phyloP scores from a whole-genome alignment of 176 grass and related monocot species.

The Thinopyrum elongatum region DNA sequence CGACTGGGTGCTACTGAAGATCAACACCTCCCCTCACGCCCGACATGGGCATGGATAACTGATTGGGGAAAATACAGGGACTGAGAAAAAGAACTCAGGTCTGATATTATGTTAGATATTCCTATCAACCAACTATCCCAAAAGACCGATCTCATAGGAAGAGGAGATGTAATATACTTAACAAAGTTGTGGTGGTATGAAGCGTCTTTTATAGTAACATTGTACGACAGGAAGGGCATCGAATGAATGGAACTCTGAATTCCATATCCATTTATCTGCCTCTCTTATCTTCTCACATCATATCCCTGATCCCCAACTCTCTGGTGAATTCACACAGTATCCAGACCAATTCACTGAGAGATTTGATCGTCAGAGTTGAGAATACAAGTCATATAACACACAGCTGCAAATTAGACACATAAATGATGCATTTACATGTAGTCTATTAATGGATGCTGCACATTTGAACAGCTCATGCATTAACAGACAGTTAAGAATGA shows the following conservation, averaged over 20 bases:
- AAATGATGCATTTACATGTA: not conserved
- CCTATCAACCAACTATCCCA: too few relatives aligned
- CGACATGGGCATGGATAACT: too few relatives aligned
- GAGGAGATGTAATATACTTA: too few relatives aligned
- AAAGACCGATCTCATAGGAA: too few relatives aligned
- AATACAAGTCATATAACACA: not conserved
- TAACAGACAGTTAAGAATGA: constrained; percentile 5
- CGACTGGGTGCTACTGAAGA: too few relatives aligned
- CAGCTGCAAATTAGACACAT: not conserved
- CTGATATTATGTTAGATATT: too few relatives aligned
- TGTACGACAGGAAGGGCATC: not conserved
- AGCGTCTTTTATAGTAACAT: not conserved
- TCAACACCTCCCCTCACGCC: too few relatives aligned
- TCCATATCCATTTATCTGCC: not conserved
- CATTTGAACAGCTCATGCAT: not conserved
- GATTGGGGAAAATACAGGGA: too few relatives aligned
- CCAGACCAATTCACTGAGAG: not conserved
- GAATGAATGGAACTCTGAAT: not conserved
- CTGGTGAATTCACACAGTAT: not conserved
- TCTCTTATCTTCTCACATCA: not conserved
- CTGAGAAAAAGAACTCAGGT: too few relatives aligned
- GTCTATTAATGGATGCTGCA: constrained; percentile 2
- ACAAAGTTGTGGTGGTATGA: not conserved
- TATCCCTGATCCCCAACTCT: not conserved
- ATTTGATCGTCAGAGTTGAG: not conserved